Evolutionary conservation across 2,329 filamentous ascomycete species (phyloP).

Genomic region (Calonectria crousiana): DNA sequence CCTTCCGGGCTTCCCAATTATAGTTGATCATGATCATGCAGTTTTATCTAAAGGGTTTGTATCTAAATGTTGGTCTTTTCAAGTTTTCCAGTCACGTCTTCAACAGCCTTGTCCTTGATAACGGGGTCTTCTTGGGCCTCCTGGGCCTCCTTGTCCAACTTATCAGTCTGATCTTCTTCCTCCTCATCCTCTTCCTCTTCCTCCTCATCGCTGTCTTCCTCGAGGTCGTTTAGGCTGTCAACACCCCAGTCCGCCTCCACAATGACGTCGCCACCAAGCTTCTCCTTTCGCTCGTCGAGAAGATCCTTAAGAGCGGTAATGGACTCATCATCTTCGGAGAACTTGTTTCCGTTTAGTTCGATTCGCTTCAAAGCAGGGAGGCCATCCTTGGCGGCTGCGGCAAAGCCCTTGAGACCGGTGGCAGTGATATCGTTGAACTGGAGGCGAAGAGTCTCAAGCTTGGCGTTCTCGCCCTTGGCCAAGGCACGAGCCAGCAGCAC

Average conservation of each 20-base stretch:
- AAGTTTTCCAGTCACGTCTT: constrained; percentile 81
- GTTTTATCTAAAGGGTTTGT: constrained; percentile 42
- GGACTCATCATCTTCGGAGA: constrained; percentile 84
- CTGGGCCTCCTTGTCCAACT: constrained; percentile 76
- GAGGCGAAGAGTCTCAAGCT: constrained; percentile 83
- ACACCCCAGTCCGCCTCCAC: constrained; percentile 87
- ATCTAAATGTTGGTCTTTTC: constrained; percentile 74
- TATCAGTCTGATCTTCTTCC: constrained; percentile 75
- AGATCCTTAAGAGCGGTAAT: constrained; percentile 77
- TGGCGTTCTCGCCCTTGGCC: constrained; percentile 79
- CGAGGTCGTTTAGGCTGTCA: constrained; percentile 88
- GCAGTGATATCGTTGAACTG: constrained; percentile 96
- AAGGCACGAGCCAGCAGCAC: constrained; percentile 80
- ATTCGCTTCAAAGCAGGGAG: constrained; percentile 86
- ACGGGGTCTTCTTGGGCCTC: constrained; percentile 80
- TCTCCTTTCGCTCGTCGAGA: constrained; percentile 83
- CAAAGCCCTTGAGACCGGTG: constrained; percentile 78
- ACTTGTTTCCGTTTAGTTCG: constrained; percentile 97
- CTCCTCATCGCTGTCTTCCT: constrained; percentile 79
- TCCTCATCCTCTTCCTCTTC: constrained; percentile 78
- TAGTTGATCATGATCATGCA: constrained; percentile 39
- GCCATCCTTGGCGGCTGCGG: constrained; percentile 73
- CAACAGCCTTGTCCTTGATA: constrained; percentile 82
- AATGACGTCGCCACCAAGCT: constrained; percentile 72
- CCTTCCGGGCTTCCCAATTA: constrained; percentile 41